Base-by-base conservation (phyloP, 768 basidiomycete genomes). In the Tulasnella sp. region DNA sequence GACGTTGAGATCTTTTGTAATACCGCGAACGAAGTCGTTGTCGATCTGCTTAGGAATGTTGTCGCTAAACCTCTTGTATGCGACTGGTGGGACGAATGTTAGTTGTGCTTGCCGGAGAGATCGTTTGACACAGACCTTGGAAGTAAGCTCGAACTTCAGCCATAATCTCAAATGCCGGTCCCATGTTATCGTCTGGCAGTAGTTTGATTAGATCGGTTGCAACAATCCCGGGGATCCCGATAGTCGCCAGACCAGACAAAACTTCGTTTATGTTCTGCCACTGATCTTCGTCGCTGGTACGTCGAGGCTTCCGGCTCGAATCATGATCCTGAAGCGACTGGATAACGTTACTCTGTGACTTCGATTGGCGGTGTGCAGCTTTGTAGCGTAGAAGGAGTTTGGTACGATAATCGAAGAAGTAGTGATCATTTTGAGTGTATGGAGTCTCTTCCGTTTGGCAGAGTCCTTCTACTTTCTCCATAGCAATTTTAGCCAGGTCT, bases 61-160 rank as follows among this genome's bases (percentile, higher is more conserved):
- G 83, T 93, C 92, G 1, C 86, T 86, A 81, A 92, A 89, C 1
- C 91, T 88, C 83, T 91, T 91, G 84, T 90, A 91, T 0, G 90
- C 89, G 1, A 92, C 91, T 93, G 79, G 42, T 40, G 24, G 18
- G n/a, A 22, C 46, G 3, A 54, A 34, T n/a, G 31, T 77, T 40
- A 77, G 44, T 46, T 46, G 44, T 9, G 14, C 8, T 46, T 12
- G 54, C 37, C 1, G 58, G 2, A 74, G 42, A 42, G 48, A 31
- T 28, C 24, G 16, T 11, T 41, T 24, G 54, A 16, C n/a, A 37
- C 64, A 46, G 22, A 79, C 78, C 78, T 79, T 79, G 58, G 72
- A 79, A 79, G 28, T 79, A 79, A 18, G 78, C 78, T 28, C 64
- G 31, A 8, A 74, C 78, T 37, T 79, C 78, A 31, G 78, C 78